Evolutionary conservation across 371 early-diverging fungal genomes (phyloP).

Genomic region (Apophysomyces elegans): DNA sequence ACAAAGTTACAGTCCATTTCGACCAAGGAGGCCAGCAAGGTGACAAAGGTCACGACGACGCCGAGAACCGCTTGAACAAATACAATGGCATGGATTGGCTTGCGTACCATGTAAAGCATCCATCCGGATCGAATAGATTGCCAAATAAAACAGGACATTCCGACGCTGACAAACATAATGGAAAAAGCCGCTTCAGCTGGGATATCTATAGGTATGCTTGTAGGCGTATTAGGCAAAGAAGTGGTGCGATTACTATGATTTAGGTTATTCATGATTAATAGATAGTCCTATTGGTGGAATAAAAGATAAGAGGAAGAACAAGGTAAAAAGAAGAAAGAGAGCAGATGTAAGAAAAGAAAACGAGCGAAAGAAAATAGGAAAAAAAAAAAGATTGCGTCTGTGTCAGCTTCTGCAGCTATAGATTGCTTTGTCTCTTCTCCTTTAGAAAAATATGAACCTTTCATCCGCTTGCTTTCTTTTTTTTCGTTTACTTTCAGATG

Average conservation of each 20-base stretch:
- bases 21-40: conserved; percentile 33
- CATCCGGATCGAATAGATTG: conserved; percentile 35
- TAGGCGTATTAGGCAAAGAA: neutral
- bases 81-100: conserved; percentile 42
- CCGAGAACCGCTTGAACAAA: conserved; percentile 43
- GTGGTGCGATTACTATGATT: too few species aligned
- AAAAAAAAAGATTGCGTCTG: too few species aligned
- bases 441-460: too few species aligned
- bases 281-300: too few species aligned
- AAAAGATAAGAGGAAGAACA: neutral
- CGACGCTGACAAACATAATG: conserved; percentile 49
- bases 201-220: neutral
- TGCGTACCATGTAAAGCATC: conserved; percentile 38
- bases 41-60: conserved; percentile 38
- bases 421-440: too few species aligned
- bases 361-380: neutral
- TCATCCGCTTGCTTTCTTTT: too few species aligned
- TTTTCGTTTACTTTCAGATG: too few species aligned
- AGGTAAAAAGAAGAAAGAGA: conserved; percentile 2
- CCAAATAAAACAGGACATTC: conserved; percentile 50
- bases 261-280: too few species aligned
- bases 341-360: neutral
- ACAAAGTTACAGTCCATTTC: conserved; percentile 45
- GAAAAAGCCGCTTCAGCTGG: conserved; percentile 31
- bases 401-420: too few species aligned